Evolutionary conservation across 2,329 filamentous ascomycete genomes (phyloP), one percentile per base, ranked within the genome.

Genomic region (Hortaea sp.): DNA sequence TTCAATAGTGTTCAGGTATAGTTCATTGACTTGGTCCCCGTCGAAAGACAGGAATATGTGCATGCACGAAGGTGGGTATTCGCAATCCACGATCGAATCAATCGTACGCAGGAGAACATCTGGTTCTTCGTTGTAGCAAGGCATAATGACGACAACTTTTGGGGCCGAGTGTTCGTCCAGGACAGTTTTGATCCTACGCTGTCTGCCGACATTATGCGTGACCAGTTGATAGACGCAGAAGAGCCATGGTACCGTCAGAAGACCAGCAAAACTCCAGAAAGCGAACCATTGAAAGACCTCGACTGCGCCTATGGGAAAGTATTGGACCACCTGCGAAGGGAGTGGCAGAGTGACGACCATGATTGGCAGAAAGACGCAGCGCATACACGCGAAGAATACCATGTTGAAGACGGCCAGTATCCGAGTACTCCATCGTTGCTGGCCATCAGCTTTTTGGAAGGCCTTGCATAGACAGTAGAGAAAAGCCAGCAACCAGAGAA

Each of bases 31-130:
- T 52, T 86, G 77, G 54, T 89, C 87, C 45, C 89, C 90, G 57
- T 97, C 92, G 60, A 95, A 97, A 0, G 89, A 95, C 2, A 97
- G 75, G 66, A 97, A 97, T 29, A 95, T 82, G 63, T 97, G 92
- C 48, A 95, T 84, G 65, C 90, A 95, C 1, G 85, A 84, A 5
- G 88, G 79, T 1, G 92, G 90, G 54, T 97, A 97, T 57, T 95
- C 90, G 66, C 88, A 94, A 57, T 90, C 85, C 43, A 95, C 88
- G 31, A 97, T 82, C 0, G 90, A 95, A 67, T 95, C 82, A 56
- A 95, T 76, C 4, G 90, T 92, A 41, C 84, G 85, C 46, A 95
- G 74, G 41, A 97, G 75, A 9, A 94, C 76, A 0, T 86, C 84
- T 0, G 88, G 86, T 29, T 88, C 81, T 62, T 97, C 92, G 61